phyloP scores from a whole-genome alignment of 192 early-diverging fungal species.

The Coemansia reversa region DNA sequence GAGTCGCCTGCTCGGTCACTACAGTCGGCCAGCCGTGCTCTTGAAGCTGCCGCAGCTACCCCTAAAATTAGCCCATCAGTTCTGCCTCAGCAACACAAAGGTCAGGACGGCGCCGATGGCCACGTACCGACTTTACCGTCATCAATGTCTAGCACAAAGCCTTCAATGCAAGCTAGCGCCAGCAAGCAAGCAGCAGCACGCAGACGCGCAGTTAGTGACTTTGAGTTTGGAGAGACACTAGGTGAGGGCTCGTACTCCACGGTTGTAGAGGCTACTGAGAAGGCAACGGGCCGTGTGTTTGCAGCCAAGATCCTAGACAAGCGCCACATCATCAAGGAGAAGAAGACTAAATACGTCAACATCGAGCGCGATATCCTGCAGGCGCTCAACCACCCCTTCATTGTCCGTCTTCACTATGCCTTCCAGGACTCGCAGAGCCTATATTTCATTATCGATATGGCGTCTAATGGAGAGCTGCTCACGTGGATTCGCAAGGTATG shows the following conservation, averaged over 20 bases:
- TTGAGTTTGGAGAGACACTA: conserved; percentile 77
- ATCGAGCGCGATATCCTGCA: conserved; percentile 92
- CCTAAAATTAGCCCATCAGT: conserved; percentile 14
- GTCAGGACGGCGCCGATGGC: not conserved
- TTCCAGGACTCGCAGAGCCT: conserved; percentile 89
- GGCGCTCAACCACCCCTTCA: conserved; percentile 80
- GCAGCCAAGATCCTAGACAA: conserved; percentile 92
- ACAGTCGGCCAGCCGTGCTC: conserved; percentile 21
- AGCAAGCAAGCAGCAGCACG: conserved; percentile 34
- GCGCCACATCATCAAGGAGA: conserved; percentile 87
- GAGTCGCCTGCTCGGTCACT: conserved; percentile 32
- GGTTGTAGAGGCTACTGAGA: conserved; percentile 79
- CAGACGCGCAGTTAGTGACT: conserved; percentile 78
- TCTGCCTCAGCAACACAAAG: conserved; percentile 15
- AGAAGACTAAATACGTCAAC: conserved; percentile 95
- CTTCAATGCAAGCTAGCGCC: conserved; percentile 10
- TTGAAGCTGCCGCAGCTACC: conserved; percentile 32
- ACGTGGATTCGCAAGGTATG: conserved; percentile 74
- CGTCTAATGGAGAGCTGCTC: conserved; percentile 88
- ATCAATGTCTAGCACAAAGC: not conserved
- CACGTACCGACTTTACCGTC: not conserved
- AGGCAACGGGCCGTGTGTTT: conserved; percentile 63
- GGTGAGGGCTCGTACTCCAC: conserved; percentile 98
- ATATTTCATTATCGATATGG: conserved; percentile 92
- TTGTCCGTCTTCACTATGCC: conserved; percentile 92